A percentile compares a stretch with the other conserved stretches of the same genome.
These are phyloP conservation scores for Quercus phellos DNA, from an alignment of 331 rosid species.

Conservation along the genomic window DNA sequence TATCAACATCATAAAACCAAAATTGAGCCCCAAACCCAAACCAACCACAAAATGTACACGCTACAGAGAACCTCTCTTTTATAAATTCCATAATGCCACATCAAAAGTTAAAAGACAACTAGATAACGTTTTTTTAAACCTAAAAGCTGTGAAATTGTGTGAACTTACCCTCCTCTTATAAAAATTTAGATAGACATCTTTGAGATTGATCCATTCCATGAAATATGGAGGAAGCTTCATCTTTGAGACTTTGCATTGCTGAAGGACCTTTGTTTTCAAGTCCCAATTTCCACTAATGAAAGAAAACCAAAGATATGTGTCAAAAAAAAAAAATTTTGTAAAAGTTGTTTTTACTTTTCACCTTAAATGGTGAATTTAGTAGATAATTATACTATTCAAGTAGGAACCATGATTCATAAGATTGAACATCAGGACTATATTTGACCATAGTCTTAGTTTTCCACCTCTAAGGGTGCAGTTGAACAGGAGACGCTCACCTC, in stretches of 20 bases:
- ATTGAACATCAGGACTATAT: background rate
- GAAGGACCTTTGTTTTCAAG: slow-evolving; percentile 88
- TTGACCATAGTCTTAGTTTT: background rate
- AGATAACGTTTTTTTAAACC: background rate
- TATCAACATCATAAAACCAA: background rate
- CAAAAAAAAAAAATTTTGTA: background rate
- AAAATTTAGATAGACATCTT: slow-evolving; percentile 85
- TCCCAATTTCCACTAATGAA: slow-evolving; percentile 92
- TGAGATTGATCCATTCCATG: slow-evolving; percentile 89
- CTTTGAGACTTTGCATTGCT: slow-evolving; percentile 80
- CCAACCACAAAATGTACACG: background rate
- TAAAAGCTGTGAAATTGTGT: background rate
- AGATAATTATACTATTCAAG: background rate
- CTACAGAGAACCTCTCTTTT: background rate
- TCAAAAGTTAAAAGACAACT: background rate
- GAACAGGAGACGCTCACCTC: background rate
- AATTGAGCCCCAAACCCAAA: background rate
- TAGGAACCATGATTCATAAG: background rate
- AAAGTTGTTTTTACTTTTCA: background rate
- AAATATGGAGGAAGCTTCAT: slow-evolving; percentile 73
- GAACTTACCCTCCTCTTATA: slow-evolving; percentile 69
- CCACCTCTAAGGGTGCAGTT: background rate
- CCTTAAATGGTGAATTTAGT: background rate
- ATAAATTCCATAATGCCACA: background rate
- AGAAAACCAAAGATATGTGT: slow-evolving; percentile 7